phyloP scores from a whole-genome alignment of 306 rosid species.

The Dryas drummondii region DNA sequence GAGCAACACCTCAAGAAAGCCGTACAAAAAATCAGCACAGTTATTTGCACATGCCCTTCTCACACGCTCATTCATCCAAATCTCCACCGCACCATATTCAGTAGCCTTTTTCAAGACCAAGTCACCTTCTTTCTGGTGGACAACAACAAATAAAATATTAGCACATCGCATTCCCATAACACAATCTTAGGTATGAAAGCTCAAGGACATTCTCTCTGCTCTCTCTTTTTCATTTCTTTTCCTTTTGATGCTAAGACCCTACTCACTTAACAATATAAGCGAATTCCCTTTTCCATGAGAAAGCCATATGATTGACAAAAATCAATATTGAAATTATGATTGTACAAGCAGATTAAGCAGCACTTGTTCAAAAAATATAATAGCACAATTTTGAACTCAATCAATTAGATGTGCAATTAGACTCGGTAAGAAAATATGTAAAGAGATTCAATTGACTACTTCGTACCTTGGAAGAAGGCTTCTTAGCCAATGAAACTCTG shows the following conservation, averaged over 20 bases:
- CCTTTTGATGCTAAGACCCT: neutral
- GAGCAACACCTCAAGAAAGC: conserved; percentile 89
- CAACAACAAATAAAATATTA: conserved; percentile 37
- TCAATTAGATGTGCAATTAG: neutral
- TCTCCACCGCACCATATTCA: conserved; percentile 93
- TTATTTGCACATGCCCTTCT: conserved; percentile 92
- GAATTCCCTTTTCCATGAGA: neutral
- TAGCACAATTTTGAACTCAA: neutral
- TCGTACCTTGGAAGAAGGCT: conserved; percentile 72
- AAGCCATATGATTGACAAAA: neutral
- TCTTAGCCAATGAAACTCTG: conserved; percentile 65
- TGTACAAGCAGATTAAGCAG: neutral
- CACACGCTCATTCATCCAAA: conserved; percentile 99
- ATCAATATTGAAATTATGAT: neutral
- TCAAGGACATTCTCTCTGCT: neutral
- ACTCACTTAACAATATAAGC: neutral
- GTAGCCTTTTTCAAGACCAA: conserved; percentile 91
- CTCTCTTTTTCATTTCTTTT: neutral
- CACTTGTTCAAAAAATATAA: neutral
- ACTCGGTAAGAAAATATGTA: neutral
- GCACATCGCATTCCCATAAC: conserved; percentile 3
- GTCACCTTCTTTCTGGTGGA: conserved; percentile 75
- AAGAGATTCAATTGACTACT: conserved; percentile 9
- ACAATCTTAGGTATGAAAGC: neutral
- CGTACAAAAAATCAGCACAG: conserved; percentile 86